Base-by-base conservation (phyloP, 495 filamentous ascomycete species). In the Usnea hakonensis region DNA sequence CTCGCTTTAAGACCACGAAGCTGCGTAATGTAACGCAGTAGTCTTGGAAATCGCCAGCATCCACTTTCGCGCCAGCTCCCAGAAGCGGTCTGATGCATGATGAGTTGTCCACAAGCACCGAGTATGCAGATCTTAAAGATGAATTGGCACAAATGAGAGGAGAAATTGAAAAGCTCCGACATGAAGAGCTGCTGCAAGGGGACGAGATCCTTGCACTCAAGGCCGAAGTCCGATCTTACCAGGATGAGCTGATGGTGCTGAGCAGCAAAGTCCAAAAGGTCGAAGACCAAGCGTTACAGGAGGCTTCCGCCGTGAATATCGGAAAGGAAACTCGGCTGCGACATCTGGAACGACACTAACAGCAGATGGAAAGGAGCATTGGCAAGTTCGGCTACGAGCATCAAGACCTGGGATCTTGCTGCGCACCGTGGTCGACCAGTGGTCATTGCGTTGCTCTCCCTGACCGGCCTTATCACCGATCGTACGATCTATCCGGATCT, bases 41-140 rank as follows among this genome's bases (percentile, higher is more conserved):
- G 35, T 36, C 35, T 36, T 36, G 35, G 35, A 36, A 36, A 36
- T 36, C 35, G 35, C 35, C 35, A 36, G 35, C 35, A 36, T 36
- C 35, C 35, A 36, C 35, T 36, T 36, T 36, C 35, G 35, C 35
- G 35, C 35, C 35, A 36, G 35, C 35, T 36, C 35, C 35, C 35
- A 36, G 35, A 36, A 36, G 35, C 35, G 35, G 35, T 36, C 35
- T 36, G 35, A 36, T 36, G 35, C 35, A 36, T 36, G 35, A 46
- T 46, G 1, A 16, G 2, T 35, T 19, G 5, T 37, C 21, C 10
- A 48, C 13, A 50, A 59, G 43, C 43, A 50, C 3, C 23, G 41
- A 59, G 8, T 58, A 59, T 59, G 57, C 43, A 85, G 4, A 80
- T 85, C 23, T 62, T 48, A 8, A 38, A 32, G 32, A 37, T 32